Conservation (phyloP, 345 rosid genomes). For the Bruguiera parviflora region DNA sequence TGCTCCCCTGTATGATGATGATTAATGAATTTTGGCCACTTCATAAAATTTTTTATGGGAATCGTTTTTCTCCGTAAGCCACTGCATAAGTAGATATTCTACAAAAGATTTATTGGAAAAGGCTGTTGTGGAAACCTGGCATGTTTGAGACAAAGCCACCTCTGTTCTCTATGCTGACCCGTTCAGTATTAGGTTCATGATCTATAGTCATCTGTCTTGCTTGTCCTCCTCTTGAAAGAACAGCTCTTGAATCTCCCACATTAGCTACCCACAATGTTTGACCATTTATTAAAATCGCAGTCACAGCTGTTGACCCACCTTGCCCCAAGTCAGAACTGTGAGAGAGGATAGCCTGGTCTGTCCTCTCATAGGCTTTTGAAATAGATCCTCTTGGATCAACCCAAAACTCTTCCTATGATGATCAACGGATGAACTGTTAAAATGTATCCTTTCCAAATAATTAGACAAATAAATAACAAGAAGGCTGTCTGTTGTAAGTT, state of each 20-base stretch:
- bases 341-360: constrained; percentile 63
- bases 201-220: constrained; percentile 55
- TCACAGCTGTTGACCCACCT: constrained; percentile 80
- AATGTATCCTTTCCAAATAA: not conserved
- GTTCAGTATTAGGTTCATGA: constrained; percentile 69
- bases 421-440: constrained; percentile 12
- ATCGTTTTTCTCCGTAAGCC: not conserved
- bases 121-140: constrained; percentile 44
- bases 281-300: constrained; percentile 61
- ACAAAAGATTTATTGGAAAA: not conserved
- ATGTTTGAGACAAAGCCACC: constrained; percentile 80
- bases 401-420: constrained; percentile 60
- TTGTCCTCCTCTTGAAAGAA: constrained; percentile 52
- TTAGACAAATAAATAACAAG: not conserved
- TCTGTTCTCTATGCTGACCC: constrained; percentile 56
- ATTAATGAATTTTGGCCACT: too few species aligned
- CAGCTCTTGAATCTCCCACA: constrained; percentile 67
- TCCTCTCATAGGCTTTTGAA: constrained; percentile 57
- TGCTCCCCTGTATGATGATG: too few species aligned
- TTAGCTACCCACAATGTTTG: constrained; percentile 58
- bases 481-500: constrained; percentile 8
- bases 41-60: not conserved
- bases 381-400: constrained; percentile 53
- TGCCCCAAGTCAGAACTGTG: constrained; percentile 58
- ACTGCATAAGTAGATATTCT: too few species aligned